Evolutionary conservation across 1,284 basidiomycete species (phyloP).

Genomic region (Sanguinoderma infundibulare): DNA sequence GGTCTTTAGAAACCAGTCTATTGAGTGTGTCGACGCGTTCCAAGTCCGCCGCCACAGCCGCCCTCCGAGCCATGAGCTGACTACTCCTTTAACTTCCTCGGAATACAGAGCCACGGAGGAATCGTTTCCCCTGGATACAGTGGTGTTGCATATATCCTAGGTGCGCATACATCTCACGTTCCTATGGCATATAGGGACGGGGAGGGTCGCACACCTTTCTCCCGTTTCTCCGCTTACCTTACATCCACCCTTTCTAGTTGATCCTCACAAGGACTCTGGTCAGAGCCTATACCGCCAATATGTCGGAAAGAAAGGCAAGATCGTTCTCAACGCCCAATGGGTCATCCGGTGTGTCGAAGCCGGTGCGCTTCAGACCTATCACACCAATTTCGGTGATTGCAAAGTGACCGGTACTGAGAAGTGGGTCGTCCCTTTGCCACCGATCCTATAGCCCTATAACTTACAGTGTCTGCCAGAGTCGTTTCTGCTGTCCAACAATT

Average conservation of each 20-base stretch:
- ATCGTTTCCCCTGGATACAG: slow-evolving; percentile 73
- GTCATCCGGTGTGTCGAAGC: slow-evolving; percentile 72
- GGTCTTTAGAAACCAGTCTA: not conserved
- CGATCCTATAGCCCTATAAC: not conserved
- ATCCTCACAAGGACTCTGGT: slow-evolving; percentile 77
- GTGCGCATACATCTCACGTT: slow-evolving; percentile 42
- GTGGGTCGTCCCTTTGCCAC: slow-evolving; percentile 41
- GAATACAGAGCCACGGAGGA: slow-evolving; percentile 72
- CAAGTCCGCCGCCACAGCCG: not conserved
- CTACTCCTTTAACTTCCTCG: not conserved
- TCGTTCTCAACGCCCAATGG: slow-evolving; percentile 74
- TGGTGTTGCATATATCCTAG: slow-evolving; percentile 75
- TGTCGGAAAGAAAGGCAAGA: slow-evolving; percentile 74
- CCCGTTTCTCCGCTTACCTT: slow-evolving; percentile 6
- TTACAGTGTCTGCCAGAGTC: slow-evolving; percentile 15
- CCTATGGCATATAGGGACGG: slow-evolving; percentile 6
- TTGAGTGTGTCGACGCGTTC: not conserved
- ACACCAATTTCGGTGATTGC: slow-evolving; percentile 76
- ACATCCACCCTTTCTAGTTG: slow-evolving; percentile 48
- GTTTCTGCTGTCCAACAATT: slow-evolving; percentile 19
- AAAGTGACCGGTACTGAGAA: slow-evolving; percentile 77
- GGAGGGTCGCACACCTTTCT: not conserved
- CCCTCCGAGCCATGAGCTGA: not conserved
- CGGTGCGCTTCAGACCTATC: slow-evolving; percentile 70
- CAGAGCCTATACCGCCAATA: slow-evolving; percentile 80